Percentiles rank a stretch among this genome's conserved stretches.
Conservation (phyloP, 2,329 filamentous ascomycete genomes). For the Aspergillus awamori region DNA sequence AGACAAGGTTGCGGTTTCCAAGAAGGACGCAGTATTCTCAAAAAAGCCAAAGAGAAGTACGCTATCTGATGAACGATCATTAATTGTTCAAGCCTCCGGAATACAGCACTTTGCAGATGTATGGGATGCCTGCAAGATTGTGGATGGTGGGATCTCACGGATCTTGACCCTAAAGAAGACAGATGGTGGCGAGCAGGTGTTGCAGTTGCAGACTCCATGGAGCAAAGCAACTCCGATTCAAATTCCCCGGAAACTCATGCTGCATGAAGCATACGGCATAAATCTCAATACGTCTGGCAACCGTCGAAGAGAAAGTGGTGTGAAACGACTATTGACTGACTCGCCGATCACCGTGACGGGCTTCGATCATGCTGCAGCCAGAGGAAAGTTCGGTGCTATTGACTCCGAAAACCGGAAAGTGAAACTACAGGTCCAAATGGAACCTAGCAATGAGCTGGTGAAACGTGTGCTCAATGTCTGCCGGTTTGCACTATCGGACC, state of each 20-base stretch:
- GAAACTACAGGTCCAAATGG: constrained; percentile 68
- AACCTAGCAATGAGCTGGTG: constrained; percentile 66
- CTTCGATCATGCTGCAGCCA: constrained; percentile 61
- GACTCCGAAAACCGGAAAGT: constrained; percentile 66
- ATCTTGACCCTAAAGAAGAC: constrained; percentile 71
- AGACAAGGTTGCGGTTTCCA: constrained; percentile 44
- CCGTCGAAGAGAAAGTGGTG: constrained; percentile 57
- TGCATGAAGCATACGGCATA: constrained; percentile 63
- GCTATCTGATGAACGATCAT: constrained; percentile 27
- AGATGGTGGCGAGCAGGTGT: constrained; percentile 63
- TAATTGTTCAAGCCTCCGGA: constrained; percentile 43
- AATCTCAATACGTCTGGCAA: constrained; percentile 57
- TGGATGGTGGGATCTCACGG: constrained; percentile 67
- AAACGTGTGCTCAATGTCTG: constrained; percentile 63
- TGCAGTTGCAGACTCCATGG: constrained; percentile 77
- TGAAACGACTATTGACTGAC: constrained; percentile 50
- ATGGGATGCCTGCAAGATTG: constrained; percentile 71
- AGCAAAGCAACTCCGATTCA: constrained; percentile 68
- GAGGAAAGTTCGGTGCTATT: constrained; percentile 67
- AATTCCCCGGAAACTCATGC: constrained; percentile 60
- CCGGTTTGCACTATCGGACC: constrained; percentile 64
- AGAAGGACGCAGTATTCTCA: constrained; percentile 29
- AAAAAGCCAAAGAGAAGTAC: constrained; percentile 31
- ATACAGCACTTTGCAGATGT: constrained; percentile 67
- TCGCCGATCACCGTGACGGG: constrained; percentile 50